Evolutionary conservation across 2,329 filamentous ascomycete genomes (phyloP).

Genomic region (Akanthomyces uredinophilus): DNA sequence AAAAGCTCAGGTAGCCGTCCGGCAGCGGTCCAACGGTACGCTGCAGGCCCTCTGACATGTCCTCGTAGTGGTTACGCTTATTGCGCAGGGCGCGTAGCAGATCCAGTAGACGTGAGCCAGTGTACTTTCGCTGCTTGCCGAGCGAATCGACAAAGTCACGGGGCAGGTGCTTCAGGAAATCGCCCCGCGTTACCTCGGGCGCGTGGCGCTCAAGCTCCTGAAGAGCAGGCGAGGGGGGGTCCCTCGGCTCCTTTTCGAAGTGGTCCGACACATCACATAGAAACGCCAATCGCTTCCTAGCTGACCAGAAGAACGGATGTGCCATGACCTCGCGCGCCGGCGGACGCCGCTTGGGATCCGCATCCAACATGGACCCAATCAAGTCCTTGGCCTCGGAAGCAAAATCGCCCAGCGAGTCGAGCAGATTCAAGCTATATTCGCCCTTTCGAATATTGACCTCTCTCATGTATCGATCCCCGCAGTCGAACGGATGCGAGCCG

Average conservation of each 20-base stretch:
- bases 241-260: constrained; percentile 86
- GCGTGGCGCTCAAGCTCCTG: constrained; percentile 52
- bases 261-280: constrained; percentile 96
- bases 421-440: constrained; percentile 63
- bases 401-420: constrained; percentile 75
- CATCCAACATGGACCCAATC: constrained; percentile 70
- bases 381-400: constrained; percentile 83
- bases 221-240: constrained; percentile 69
- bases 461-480: constrained; percentile 88
- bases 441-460: constrained; percentile 97
- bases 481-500: constrained; percentile 88
- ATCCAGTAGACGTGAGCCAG: constrained; percentile 75
- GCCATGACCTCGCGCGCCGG: constrained; percentile 75
- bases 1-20: constrained; percentile 78
- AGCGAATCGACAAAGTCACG: constrained; percentile 81
- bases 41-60: constrained; percentile 79
- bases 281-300: constrained; percentile 84
- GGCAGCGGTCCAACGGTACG: constrained; percentile 65
- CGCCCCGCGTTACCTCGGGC: constrained; percentile 52
- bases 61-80: constrained; percentile 97
- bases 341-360: constrained; percentile 55
- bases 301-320: constrained; percentile 94
- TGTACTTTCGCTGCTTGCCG: constrained; percentile 94
- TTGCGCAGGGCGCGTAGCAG: constrained; percentile 84
- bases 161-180: constrained; percentile 75